Conservation (phyloP, 2,329 filamentous ascomycete species). For the Dendryphion nanum region DNA sequence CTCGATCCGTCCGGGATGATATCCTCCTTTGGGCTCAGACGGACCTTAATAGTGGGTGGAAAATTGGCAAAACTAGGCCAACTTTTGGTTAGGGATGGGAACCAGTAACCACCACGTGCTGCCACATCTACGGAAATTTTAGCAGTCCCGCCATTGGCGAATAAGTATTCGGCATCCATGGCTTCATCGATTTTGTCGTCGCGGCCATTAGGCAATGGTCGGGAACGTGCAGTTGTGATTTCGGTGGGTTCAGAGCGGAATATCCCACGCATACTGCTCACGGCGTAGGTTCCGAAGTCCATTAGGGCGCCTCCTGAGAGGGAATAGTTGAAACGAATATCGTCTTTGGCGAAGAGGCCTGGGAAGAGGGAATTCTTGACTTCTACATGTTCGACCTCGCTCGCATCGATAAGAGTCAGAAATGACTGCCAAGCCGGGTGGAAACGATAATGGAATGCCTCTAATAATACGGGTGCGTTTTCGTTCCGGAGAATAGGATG, state of each 20-base stretch:
- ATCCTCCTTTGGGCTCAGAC: slow-evolving; percentile 8
- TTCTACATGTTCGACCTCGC: slow-evolving; percentile 33
- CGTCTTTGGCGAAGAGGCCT: slow-evolving; percentile 21
- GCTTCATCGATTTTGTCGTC: slow-evolving; percentile 21
- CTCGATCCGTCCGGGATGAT: slow-evolving; percentile 5
- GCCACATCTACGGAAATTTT: slow-evolving; percentile 14
- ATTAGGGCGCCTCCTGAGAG: slow-evolving; percentile 40
- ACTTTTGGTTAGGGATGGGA: slow-evolving; percentile 16
- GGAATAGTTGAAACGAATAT: slow-evolving; percentile 42
- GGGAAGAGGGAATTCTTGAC: slow-evolving; percentile 25
- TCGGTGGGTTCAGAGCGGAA: slow-evolving; percentile 27
- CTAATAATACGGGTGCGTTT: slow-evolving; percentile 43
- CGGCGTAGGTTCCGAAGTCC: slow-evolving; percentile 39
- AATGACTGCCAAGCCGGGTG: slow-evolving; percentile 42
- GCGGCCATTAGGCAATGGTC: slow-evolving; percentile 7
- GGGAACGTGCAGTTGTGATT: slow-evolving; percentile 14
- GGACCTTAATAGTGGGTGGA: slow-evolving; percentile 12
- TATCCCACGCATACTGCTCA: slow-evolving; percentile 27
- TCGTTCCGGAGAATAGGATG: slow-evolving; percentile 28
- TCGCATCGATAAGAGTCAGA: slow-evolving; percentile 33
- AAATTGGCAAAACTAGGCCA: slow-evolving; percentile 14
- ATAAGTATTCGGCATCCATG: slow-evolving; percentile 19
- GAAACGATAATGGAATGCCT: slow-evolving; percentile 47
- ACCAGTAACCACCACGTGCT: slow-evolving; percentile 16
- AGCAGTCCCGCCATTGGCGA: slow-evolving; percentile 18